Base-by-base conservation (phyloP, 169 alveolate species). In the Cryptosporidium baileyi region DNA sequence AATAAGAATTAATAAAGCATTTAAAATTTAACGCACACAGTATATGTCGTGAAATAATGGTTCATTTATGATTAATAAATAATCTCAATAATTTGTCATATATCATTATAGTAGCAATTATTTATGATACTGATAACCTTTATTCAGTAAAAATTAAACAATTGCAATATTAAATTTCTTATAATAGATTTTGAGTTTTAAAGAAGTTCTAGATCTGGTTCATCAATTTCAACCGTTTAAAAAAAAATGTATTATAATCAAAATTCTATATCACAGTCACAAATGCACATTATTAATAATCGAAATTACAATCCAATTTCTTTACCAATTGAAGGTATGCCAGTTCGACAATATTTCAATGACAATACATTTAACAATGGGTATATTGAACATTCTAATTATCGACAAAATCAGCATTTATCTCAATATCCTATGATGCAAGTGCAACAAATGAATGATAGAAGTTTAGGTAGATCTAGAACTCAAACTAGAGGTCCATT, bases 401-500 rank as follows among this genome's bases (percentile, higher is more conserved):
- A 45, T 24, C 85, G 54, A 15, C 41, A 32, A 36, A 60, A 74
- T 15, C 74, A 74, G 19, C 65, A 54, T 5, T 32, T 57, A 60
- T 54, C 85, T 28, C 85, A 74, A 22, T 57, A 54, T 74, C 36
- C 67, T 1, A 74, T 74, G 85, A 74, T 74, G 59, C 85, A 57
- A 32, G 24, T 24, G 17, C 63, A 65, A 22, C 80, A 40, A 38
- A 24, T 45, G 19, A 57, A 57, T 24, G 81, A 65, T 11, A 65
- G 45, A 26, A 65, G 19, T 51, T 2, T 49, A 1, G 74, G 85
- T 2, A 74, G 85, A 40, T 38, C 85, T 13, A 51, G 85, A 74
- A 24, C 60, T 13, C 65, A 54, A 74, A 74, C 85, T 8, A 74
- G 85, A 57, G 85, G 85, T 24, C 85, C 85, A 32, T 74, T 74